Base-by-base conservation (phyloP, 1,284 basidiomycete genomes). In the Polyporus tsugae region DNA sequence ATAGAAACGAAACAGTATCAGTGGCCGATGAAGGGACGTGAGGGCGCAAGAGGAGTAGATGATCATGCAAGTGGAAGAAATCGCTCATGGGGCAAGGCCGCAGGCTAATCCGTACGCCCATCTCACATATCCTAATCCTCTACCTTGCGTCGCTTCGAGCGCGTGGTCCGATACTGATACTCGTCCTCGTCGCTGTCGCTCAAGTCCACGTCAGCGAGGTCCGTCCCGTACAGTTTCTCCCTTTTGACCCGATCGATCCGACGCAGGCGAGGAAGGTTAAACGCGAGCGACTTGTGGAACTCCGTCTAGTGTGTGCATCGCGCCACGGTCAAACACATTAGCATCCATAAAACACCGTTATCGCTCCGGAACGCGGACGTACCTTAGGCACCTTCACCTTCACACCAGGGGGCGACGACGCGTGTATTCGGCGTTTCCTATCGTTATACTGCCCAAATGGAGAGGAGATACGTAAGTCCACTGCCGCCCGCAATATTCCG, bases 311-410 rank as follows among this genome's bases (percentile, higher is more conserved):
- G 7, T 63, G 9, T 38, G 4, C 38, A 60, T 25, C 38, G 58
- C 19, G 35, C 9, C 33, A 38, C 9, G 36, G 38, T 10, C 38
- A 25, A 60, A 60, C 22, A 25, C 3, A 38, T 58, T 11, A 58
- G 35, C 17, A 38, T 33, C 49, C 46, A 44, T 69, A 46, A 22
- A 25, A 49, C 17, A 65, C 19, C 11, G 57, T 39, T 49, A 46
- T 60, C 60, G 49, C 36, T n/a, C n/a, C 29, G 57, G 10, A 11
- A 53, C 22, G 38, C 66, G 19, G 22, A 29, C 22, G n/a, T 17
- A 91, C 91, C 85, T 90, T 92, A 58, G 80, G 76, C 35, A 89
- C 75, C 36, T 86, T 85, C 22, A 86, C 72, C 75, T 85, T 90
- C 11, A 77, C 73, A 33, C 83, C 87, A 9, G 80, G 79, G 22